These are phyloP conservation scores for Eucalyptus curtisii DNA, from an alignment of 345 rosid genomes.

Conservation along the genomic window DNA sequence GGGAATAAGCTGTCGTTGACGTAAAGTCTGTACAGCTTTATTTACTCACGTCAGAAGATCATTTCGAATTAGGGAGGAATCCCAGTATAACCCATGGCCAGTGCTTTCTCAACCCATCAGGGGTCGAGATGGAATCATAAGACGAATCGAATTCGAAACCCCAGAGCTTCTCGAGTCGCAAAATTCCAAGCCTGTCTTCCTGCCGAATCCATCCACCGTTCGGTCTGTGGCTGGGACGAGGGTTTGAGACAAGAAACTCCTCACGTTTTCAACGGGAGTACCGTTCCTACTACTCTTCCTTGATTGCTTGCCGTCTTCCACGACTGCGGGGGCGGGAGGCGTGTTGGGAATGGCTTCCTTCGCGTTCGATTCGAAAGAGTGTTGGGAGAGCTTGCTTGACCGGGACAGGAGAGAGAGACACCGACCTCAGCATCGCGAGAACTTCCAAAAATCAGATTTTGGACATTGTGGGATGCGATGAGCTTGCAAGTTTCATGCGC, in stretches of 20 bases:
- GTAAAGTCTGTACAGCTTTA: too few relatives aligned
- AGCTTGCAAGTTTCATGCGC: not conserved
- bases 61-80: too few relatives aligned
- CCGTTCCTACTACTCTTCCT: not conserved
- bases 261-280: not conserved
- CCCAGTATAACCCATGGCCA: not conserved
- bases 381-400: not conserved
- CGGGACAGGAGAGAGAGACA: not conserved
- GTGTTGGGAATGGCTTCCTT: not conserved
- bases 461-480: not conserved
- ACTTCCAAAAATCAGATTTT: not conserved
- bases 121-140: not conserved
- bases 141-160: not conserved
- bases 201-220: not conserved
- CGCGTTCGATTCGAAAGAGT: not conserved
- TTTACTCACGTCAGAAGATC: too few relatives aligned
- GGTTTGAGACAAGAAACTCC: not conserved
- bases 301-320: not conserved
- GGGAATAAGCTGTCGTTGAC: accelerated
- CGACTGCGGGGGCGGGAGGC: not conserved
- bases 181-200: not conserved
- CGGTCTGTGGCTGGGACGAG: not conserved
- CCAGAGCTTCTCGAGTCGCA: not conserved
- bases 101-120: not conserved
- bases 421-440: not conserved